Evolutionary conservation across 495 filamentous ascomycete species (phyloP), one percentile per base, ranked within the genome.

Genomic region (Amphirosellinia nigrospora): DNA sequence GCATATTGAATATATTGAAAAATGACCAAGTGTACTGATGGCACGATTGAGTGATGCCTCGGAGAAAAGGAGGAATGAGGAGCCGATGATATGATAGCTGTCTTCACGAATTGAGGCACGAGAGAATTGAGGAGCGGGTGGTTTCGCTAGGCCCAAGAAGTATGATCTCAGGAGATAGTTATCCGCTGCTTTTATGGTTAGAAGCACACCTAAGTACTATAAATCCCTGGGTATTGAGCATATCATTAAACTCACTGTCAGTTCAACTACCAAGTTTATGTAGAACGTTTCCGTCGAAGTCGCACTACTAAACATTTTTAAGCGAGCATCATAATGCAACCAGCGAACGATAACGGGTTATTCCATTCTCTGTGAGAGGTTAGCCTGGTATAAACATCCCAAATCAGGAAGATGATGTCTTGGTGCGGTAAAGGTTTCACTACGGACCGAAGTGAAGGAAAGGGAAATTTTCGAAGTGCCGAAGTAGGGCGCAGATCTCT

Each of bases 401-500:
- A 30, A 36, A 48, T 4, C n/a, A 55, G 36, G 58, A 63, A n/a
- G 34, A 63, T 45, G n/a, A 56, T 56, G 59, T 58, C 59, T 64
- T 58, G 50, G 15, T 34, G 58, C 23, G 13, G 30, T 45, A 50
- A n/a, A 70, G 71, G 74, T 72, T 74, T 69, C 75, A 70, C 69
- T 72, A 71, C 60, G 71, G 72, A 58, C 74, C 74, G 72, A 78
- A 74, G 72, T 72, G 63, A 73, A 72, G 70, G 69, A 74, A 72
- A 70, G 58, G 13, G 41, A 55, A 45, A 34, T 43, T 32, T 21
- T 43, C 56, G 43, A 70, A 76, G 61, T 71, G 72, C 74, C 72
- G 71, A 78, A 73, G 68, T 74, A 70, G 43, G 72, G 45, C 64
- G 72, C 69, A 73, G 74, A 78, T 75, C 71, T 66, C 70, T 67